Evolutionary conservation across 495 filamentous ascomycete genomes (phyloP), one percentile per base, ranked within the genome.

Genomic region (Xylaria palmicola): DNA sequence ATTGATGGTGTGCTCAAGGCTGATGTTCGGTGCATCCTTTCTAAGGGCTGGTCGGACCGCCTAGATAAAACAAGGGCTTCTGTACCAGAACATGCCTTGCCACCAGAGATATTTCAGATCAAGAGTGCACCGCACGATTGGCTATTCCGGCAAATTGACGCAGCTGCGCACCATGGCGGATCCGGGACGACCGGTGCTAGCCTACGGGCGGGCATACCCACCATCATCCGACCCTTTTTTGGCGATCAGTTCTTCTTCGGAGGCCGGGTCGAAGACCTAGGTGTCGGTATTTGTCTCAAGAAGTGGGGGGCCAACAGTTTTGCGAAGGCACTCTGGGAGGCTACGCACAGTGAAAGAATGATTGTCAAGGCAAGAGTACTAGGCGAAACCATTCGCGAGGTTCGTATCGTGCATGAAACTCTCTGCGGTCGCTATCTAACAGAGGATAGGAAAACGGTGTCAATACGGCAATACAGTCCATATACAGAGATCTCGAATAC

Each of bases 1-100:
- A 88, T 98, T 32, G 90, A 96, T 56, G 92, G 91, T 0, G 91
- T 98, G 6, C 74, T 85, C 56, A 97, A 95, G 73, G 95, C 95
- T 0, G 93, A 95, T 66, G 91, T 98, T 4, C 85, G 93, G 45
- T 98, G 95, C 66, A 94, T 98, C 66, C 81, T 98, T 7, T 96
- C 91, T 26, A 98, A 98, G 71, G 94, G 94, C n/a, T 98, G 94
- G 94, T 96, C 92, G n/a, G 94, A 98, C 72, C 85, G 93, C 20
- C 81, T 63, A 24, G 66, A 69, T 36, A 65, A 67, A 26, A 79
- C 85, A 43, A 77, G 85, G 22, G 80, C 81, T 49, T 73, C 75
- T 6, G 64, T 64, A 45, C 71, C 82, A 0, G 92, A 97, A 68
- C 81, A 90, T 30, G 82, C 82, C 6, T 79, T 98, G 6, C 93